Evolutionary conservation across 2,329 filamentous ascomycete genomes (phyloP).

Genomic region (Ascochyta pisi): DNA sequence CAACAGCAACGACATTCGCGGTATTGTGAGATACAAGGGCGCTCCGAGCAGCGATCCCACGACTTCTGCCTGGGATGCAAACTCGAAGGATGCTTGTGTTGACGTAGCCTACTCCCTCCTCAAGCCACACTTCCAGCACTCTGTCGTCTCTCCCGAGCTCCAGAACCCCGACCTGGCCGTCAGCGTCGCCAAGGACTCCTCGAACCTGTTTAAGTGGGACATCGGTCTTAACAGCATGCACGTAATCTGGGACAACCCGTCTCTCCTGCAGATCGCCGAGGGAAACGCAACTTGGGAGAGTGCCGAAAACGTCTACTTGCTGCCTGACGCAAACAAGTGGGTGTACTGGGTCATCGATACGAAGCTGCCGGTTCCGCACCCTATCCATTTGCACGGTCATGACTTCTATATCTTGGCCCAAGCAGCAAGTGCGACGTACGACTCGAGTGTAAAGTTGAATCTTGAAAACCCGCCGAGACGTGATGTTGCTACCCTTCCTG

Average conservation of each 20-base stretch:
- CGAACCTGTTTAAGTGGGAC: constrained; percentile 32
- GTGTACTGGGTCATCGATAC: constrained; percentile 52
- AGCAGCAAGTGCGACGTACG: constrained; percentile 37
- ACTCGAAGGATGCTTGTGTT: constrained; percentile 38
- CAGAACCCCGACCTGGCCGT: constrained; percentile 22
- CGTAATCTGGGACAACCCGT: constrained; percentile 57
- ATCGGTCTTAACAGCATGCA: constrained; percentile 53
- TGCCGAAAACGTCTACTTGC: constrained; percentile 27
- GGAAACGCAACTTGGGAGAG: constrained; percentile 28
- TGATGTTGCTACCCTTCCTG: constrained; percentile 39
- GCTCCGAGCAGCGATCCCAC: constrained; percentile 39
- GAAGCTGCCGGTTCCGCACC: constrained; percentile 43
- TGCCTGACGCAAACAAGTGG: constrained; percentile 41
- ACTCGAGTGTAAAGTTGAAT: constrained; percentile 16
- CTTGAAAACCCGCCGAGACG: constrained; percentile 36
- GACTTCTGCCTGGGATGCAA: constrained; percentile 33
- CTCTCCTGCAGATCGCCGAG: constrained; percentile 45
- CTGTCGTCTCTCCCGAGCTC: constrained; percentile 16
- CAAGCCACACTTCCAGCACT: constrained; percentile 22
- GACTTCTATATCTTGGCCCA: constrained; percentile 62
- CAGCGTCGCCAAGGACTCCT: constrained; percentile 16
- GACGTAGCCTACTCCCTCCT: constrained; percentile 42
- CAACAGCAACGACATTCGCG: constrained; percentile 41
- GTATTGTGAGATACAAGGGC: constrained; percentile 46
- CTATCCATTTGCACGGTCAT: constrained; percentile 56